Percentiles rank a stretch among this genome's conserved stretches.
phyloP scores from a whole-genome alignment of 2,329 filamentous ascomycete species.

The Xylariaceae sp. region DNA sequence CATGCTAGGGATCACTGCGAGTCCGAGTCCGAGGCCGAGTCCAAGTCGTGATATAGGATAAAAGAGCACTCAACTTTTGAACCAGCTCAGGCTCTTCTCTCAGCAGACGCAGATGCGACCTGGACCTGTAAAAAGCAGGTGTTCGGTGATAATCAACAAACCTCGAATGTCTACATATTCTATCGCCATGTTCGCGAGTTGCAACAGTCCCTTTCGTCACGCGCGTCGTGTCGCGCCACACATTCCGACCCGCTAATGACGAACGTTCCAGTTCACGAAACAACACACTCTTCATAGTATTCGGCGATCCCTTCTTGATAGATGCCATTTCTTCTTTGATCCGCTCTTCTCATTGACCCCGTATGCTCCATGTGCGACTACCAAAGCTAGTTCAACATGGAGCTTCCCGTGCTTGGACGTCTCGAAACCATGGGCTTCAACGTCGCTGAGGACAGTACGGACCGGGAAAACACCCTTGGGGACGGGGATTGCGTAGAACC shows the following conservation, averaged over 20 bases:
- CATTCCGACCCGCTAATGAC: background rate
- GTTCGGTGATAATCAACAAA: background rate
- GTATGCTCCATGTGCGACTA: background rate
- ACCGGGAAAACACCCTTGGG: slow-evolving; percentile 9
- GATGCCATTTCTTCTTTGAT: background rate
- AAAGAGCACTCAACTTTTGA: background rate
- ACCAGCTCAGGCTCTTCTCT: background rate
- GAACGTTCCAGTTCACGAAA: background rate
- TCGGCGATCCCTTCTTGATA: background rate
- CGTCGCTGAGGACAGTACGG: slow-evolving; percentile 10
- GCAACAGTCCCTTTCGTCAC: background rate
- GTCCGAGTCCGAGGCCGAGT: no score
- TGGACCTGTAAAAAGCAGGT: background rate
- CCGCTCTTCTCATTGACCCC: background rate
- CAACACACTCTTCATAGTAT: background rate
- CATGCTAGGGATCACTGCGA: background rate
- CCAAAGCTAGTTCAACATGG: background rate
- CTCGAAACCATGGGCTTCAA: slow-evolving; percentile 11
- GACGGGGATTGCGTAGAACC: background rate
- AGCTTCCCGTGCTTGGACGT: background rate
- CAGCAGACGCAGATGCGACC: background rate
- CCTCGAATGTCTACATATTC: background rate
- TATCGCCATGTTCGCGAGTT: background rate
- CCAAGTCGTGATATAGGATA: background rate
- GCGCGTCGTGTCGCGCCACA: background rate